Base-by-base conservation (phyloP, 768 basidiomycete species). In the Suillus sp. region DNA sequence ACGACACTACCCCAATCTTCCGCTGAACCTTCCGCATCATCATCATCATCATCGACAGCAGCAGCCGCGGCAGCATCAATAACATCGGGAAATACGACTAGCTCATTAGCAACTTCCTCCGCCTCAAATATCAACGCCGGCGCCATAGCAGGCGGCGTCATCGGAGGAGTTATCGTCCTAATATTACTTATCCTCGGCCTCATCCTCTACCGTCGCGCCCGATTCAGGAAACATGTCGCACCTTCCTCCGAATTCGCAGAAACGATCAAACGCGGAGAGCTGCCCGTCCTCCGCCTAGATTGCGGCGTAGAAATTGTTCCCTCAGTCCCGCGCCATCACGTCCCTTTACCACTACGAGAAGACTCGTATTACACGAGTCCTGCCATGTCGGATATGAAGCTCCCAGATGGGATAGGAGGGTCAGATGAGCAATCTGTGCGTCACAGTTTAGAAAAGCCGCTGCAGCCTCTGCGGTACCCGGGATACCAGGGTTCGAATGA, bases 241-340 rank as follows among this genome's bases (percentile, higher is more conserved):
- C 88, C 89, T 4, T 87, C 87, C 18, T 79, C 85, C 20, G 86
- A 87, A 66, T 89, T 88, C 71, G 72, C 84, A 47, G 70, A 74
- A 25, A 71, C 72, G 35, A 62, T 73, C 60, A 65, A 61, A 50
- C 64, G 58, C 0, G 75, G 75, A 20, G 53, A 58, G 14, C 1
- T 67, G 6, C 74, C 74, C 11, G 65, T 75, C 42, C 64, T 75
- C 20, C 75, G 73, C 18, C 66, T 77, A 20, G 73, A 71, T 9
- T 68, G 67, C 2, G 68, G 68, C n/a, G 64, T 66, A 38, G 58
- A 63, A 18, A 67, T 62, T 38, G 57, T 61, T 4, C 65, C 66
- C 9, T 35, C 67, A 0, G 59, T 42, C 65, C 5, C 55, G 59
- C 40, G 9, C 8, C 37, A 60, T 50, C 0, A 62, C 0, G 34